Conservation (phyloP, 2,329 filamentous ascomycete species). For the Penicillium griseofulvum region DNA sequence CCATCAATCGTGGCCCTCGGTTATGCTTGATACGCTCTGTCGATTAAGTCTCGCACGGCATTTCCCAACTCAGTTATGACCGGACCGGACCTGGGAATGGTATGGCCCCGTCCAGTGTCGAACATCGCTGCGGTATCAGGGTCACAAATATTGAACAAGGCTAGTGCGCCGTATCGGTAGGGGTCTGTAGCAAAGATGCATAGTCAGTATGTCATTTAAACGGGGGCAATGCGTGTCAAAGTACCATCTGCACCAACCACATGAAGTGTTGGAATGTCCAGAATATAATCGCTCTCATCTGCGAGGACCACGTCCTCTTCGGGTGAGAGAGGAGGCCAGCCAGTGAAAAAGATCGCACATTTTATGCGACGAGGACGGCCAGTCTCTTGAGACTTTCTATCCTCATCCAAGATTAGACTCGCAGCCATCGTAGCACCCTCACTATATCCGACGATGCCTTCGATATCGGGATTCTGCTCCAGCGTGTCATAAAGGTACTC, state of each 20-base stretch:
- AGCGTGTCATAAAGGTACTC: constrained; percentile 45
- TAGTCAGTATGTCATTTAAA: not conserved
- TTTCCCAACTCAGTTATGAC: constrained; percentile 20
- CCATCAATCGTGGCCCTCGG: not conserved
- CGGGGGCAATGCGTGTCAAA: constrained; percentile 15
- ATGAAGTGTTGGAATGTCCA: constrained; percentile 45
- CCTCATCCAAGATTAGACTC: constrained; percentile 54
- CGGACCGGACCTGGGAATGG: constrained; percentile 49
- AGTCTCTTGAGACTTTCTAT: constrained; percentile 38
- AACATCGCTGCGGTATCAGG: constrained; percentile 60
- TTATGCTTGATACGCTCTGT: constrained; percentile 1
- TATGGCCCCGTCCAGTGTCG: constrained; percentile 65
- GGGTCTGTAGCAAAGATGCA: constrained; percentile 46
- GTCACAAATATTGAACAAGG: constrained; percentile 62
- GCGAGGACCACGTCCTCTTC: constrained; percentile 36
- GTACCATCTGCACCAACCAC: constrained; percentile 35
- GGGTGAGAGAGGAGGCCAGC: constrained; percentile 43
- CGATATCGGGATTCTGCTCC: constrained; percentile 42
- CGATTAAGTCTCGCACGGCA: constrained; percentile 17
- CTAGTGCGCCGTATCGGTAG: constrained; percentile 60
- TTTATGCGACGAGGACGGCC: constrained; percentile 42
- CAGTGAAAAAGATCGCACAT: constrained; percentile 51
- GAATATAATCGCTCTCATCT: constrained; percentile 40
- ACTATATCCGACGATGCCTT: constrained; percentile 60
- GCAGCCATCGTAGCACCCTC: constrained; percentile 59